phyloP scores from a whole-genome alignment of 495 filamentous ascomycete species.

The Aspergillus steynii region DNA sequence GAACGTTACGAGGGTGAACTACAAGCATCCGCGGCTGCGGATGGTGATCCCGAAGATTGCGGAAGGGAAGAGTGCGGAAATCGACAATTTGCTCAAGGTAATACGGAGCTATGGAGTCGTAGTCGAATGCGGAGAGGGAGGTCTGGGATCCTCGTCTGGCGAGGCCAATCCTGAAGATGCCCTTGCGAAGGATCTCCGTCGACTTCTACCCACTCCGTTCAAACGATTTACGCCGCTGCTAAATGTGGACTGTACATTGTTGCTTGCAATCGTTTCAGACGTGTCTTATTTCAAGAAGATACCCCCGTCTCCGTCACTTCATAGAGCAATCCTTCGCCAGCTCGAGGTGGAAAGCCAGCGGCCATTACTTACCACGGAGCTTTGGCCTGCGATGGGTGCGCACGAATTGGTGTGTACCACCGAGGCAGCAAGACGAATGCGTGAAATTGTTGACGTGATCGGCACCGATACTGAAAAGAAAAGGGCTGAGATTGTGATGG shows the following conservation, averaged over 20 bases:
- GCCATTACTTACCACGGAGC: slow-evolving; percentile 56
- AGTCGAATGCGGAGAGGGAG: slow-evolving; percentile 45
- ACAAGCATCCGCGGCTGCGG: slow-evolving; percentile 57
- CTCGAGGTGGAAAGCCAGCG: slow-evolving; percentile 63
- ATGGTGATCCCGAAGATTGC: slow-evolving; percentile 62
- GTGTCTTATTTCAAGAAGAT: slow-evolving; percentile 58
- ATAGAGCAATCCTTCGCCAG: slow-evolving; percentile 60
- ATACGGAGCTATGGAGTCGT: slow-evolving; percentile 57
- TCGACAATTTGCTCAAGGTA: slow-evolving; percentile 57
- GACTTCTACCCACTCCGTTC: slow-evolving; percentile 56
- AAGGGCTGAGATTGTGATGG: slow-evolving; percentile 57
- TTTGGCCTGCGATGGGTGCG: slow-evolving; percentile 62
- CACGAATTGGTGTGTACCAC: slow-evolving; percentile 60
- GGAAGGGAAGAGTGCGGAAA: slow-evolving; percentile 48
- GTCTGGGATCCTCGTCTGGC: slow-evolving; percentile 19
- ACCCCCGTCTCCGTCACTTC: slow-evolving; percentile 41
- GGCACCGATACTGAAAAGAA: slow-evolving; percentile 62
- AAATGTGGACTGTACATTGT: slow-evolving; percentile 74
- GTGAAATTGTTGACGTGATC: slow-evolving; percentile 65
- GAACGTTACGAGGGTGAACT: slow-evolving; percentile 53
- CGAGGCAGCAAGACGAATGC: slow-evolving; percentile 63
- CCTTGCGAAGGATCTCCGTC: slow-evolving; percentile 31
- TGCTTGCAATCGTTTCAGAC: slow-evolving; percentile 72
- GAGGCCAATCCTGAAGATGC: slow-evolving; percentile 18
- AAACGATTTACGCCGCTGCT: slow-evolving; percentile 56